Conservation (phyloP, 2,329 filamentous ascomycete species). For the Fusarium udum region DNA sequence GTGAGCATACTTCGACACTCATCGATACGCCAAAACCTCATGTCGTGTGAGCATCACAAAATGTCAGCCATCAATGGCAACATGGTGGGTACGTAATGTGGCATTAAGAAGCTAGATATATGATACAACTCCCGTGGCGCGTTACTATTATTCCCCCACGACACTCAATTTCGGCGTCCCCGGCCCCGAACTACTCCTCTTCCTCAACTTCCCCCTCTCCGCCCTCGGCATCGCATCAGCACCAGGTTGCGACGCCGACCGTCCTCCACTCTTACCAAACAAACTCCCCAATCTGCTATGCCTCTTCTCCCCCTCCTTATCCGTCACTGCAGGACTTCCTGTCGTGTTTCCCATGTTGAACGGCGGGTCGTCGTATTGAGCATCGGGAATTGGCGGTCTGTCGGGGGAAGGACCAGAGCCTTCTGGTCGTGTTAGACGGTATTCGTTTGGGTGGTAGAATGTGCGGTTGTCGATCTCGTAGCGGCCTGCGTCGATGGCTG, state of each 20-base stretch:
- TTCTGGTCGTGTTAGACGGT: conserved; percentile 13
- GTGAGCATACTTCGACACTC: fast-evolving
- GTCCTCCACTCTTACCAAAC: conserved; percentile 17
- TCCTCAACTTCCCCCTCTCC: conserved; percentile 34
- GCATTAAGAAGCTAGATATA: neutral
- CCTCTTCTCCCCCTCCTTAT: conserved; percentile 16
- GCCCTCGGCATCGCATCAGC: neutral
- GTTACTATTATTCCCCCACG: conserved; percentile 34
- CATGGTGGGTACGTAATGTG: neutral
- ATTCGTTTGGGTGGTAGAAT: conserved; percentile 35
- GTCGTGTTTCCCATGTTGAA: conserved; percentile 4
- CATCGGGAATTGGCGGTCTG: neutral
- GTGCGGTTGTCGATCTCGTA: conserved; percentile 38
- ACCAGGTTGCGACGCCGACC: neutral
- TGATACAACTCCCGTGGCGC: neutral
- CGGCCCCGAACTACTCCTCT: conserved; percentile 34
- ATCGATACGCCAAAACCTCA: fast-evolving
- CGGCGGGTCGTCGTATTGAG: conserved; percentile 3
- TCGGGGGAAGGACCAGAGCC: neutral
- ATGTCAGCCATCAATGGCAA: fast-evolving
- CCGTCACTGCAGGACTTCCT: conserved; percentile 2
- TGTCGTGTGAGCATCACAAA: neutral
- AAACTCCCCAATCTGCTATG: conserved; percentile 23
- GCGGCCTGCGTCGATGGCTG: conserved; percentile 36
- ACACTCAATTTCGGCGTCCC: conserved; percentile 15